Percentiles rank a stretch among this genome's conserved stretches.
These are phyloP conservation scores for Triangularia setosa DNA, from an alignment of 2,329 filamentous ascomycete genomes.

Conservation along the genomic window DNA sequence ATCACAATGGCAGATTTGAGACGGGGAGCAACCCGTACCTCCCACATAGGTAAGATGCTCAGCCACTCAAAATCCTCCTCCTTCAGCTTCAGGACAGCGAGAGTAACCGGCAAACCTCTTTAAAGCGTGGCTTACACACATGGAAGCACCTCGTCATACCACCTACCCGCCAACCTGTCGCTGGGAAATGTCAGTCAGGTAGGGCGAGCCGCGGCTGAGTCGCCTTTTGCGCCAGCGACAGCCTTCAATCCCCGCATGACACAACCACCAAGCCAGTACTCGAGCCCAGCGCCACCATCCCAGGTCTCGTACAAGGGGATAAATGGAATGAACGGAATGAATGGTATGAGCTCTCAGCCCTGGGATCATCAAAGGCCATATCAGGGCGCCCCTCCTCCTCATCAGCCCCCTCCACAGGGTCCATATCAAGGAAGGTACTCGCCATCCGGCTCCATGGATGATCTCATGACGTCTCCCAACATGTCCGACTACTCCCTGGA, in stretches of 20 bases:
- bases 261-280: constrained; percentile 30
- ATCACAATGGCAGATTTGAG: constrained; percentile 32
- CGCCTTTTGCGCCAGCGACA: constrained; percentile 37
- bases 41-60: constrained; percentile 32
- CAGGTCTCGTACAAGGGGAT: constrained; percentile 7
- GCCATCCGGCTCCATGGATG: constrained; percentile 55
- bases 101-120: constrained; percentile 26
- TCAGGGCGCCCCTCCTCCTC: constrained; percentile 23
- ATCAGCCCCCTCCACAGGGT: constrained; percentile 32
- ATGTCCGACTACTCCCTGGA: constrained; percentile 60
- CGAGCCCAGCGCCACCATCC: constrained; percentile 11
- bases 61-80: constrained; percentile 13
- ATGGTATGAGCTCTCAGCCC: constrained; percentile 13
- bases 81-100: constrained; percentile 22
- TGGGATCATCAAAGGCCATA: constrained; percentile 3
- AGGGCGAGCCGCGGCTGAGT: constrained; percentile 36
- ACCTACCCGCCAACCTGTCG: constrained; percentile 32
- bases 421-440: constrained; percentile 50
- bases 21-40: constrained; percentile 29
- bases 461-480: constrained; percentile 54
- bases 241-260: constrained; percentile 42
- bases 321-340: constrained; percentile 12
- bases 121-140: constrained; percentile 44
- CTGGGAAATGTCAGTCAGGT: constrained; percentile 35
- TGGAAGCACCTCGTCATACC: constrained; percentile 33